Base-by-base conservation (phyloP, 192 early-diverging fungal species). In the Chytriomyces confervae region DNA sequence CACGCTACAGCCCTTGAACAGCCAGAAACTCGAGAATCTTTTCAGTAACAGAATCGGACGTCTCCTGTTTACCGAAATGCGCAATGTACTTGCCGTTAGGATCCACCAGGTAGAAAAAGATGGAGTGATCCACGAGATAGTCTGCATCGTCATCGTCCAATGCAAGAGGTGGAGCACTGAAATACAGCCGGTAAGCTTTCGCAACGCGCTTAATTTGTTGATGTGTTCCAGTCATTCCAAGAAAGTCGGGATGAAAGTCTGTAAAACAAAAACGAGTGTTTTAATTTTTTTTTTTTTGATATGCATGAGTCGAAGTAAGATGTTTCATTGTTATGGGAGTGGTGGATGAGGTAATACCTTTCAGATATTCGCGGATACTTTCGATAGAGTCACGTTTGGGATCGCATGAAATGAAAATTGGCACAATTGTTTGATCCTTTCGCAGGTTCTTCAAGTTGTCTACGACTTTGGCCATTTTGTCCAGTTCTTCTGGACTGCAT, bases 121-220 rank as follows among this genome's bases (percentile, higher is more conserved):
- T 99, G 50, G 95, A 95, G 79, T 99, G 97, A 75, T 99, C 97
- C 11, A 99, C 97, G 49, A 99, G 82, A 79, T 99, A 99, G 78
- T 99, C 96, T 66, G 93, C 90, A 46, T 93, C 93, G 13, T 92
- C 90, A 57, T 90, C 89, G 70, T 90, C 89, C 5, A 89, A 72
- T 6, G 89, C 86, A 24, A 78, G 67, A 20, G 96, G 96, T 45
- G 97, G 97, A 50, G 93, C 92, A 74, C 91, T 93, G 73, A 93
- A 95, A 82, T 99, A 99, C 53, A 99, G 92, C n/a, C 97, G 91
- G 80, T 95, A 99, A 0, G 91, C 86, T 84, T 95, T 96, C 53
- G 96, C 96, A 2, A 93, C 89, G 36, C 87, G 82, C 49, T 90
- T 91, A 66, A 99, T 90, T 76, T 95, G 91, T 9, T 94, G 89